Base-by-base conservation (phyloP, 441 rosid genomes). In the Euphorbia celastroides region DNA sequence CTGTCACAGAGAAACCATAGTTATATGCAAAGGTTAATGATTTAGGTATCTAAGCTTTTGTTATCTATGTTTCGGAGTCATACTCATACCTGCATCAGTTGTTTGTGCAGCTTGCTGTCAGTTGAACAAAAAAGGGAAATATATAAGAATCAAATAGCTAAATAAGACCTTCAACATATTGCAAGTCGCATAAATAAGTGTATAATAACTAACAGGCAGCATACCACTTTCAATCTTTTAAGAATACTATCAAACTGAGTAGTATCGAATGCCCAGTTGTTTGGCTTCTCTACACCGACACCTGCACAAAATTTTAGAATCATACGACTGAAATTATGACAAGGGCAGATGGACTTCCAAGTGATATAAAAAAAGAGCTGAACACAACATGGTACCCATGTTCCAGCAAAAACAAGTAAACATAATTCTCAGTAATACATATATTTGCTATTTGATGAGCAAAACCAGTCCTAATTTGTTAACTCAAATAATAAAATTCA, bases 191-290 rank as follows among this genome's bases (percentile, higher is more conserved):
- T 54, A 17, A 48, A 38, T 0, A 30, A 63, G 44, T 14, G 31
- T 23, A 44, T 36, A 22, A 42, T 2, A 19, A 70, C 2, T 27
- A 23, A 20, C 14, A 58, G 51, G 25, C 57, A 70, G 50, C 70
- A 71, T 73, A 90, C 99, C 98, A 95, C 99, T 88, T 85, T 92
- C 80, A 95, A 66, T 81, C 91, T 83, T 79, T 90, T 87, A 67
- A 95, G 96, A 70, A 95, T 92, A 72, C 84, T 86, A 82, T 95
- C 97, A 57, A 92, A 95, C 71, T 92, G 98, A 14, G 97, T 79
- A 2, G 98, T 86, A 80, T 95, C 98, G 48, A 95, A 95, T 1
- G 99, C 97, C 99, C 97, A 95, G 2, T 82, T 82, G 69, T 90
- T 95, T 6, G 88, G 96, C 88, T 95, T 95, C 64, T 92, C 97